A percentile compares a stretch with the other conserved stretches of the same genome.
Evolutionary conservation across 345 rosid genomes (phyloP).

Genomic region (Excoecaria cochinchinensis): DNA sequence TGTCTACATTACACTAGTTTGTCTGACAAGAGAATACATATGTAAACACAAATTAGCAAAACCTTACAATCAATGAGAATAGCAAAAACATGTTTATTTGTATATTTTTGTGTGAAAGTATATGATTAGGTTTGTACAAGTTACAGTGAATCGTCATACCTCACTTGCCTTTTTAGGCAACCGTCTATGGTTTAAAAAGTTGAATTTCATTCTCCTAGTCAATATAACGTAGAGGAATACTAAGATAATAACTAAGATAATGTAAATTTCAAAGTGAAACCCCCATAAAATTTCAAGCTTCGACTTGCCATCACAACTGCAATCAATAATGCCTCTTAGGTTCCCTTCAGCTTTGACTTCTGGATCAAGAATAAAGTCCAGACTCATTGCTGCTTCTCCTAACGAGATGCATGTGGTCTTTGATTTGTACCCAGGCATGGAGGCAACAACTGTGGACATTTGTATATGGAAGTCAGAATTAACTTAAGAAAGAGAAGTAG

Average conservation of each 20-base stretch:
- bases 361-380: slow-evolving; percentile 83
- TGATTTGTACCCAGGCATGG: slow-evolving; percentile 66
- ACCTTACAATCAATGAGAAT: not conserved
- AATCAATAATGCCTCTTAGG: slow-evolving; percentile 40
- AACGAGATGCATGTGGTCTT: slow-evolving; percentile 61
- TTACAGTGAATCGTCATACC: slow-evolving; percentile 20
- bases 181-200: slow-evolving; percentile 49
- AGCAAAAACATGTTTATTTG: not conserved
- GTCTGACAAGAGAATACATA: not conserved
- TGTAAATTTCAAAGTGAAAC: slow-evolving; percentile 47
- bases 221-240: slow-evolving; percentile 52
- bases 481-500: not conserved
- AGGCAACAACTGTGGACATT: slow-evolving; percentile 55
- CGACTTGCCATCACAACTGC: slow-evolving; percentile 32
- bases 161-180: slow-evolving; percentile 30
- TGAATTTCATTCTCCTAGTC: slow-evolving; percentile 51
- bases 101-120: not conserved
- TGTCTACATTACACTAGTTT: no score
- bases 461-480: not conserved
- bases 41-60: not conserved
- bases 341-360: slow-evolving; percentile 34
- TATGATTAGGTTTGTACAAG: not conserved
- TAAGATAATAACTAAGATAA: slow-evolving; percentile 41
- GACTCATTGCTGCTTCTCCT: slow-evolving; percentile 54
- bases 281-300: slow-evolving; percentile 39